Base-by-base conservation (phyloP, 2,329 filamentous ascomycete species). In the Fusarium domesticum region DNA sequence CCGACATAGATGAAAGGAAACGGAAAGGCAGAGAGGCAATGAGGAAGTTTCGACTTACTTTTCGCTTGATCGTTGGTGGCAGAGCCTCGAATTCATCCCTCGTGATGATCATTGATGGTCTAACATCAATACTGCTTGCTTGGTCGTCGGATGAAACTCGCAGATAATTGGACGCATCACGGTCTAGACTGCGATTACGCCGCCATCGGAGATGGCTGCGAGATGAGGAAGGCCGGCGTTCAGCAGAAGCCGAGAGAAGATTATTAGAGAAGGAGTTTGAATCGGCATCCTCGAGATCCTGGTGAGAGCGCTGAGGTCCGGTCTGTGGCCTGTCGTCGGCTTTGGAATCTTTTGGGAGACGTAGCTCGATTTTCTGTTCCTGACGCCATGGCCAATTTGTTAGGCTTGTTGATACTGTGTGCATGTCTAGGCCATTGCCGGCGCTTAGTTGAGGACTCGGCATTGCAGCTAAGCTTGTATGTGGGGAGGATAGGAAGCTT, bases 21-120 rank as follows among this genome's bases (percentile, higher is more conserved):
- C 32, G 25, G 35, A n/a, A 30, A 19, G 34, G 32, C 4, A 10
- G 3, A 28, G 23, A 28, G 31, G 6, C 23, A 33, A 42, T n/a
- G 18, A 43, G 37, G 33, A 17, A 19, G 11, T n/a, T 17, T 11
- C 15, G 43, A 69, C 76, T 70, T 66, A 81, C 78, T 69, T 81
- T 81, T 64, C 77, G 70, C 57, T 75, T 70, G 41, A 81, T 70
- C 14, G 76, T 75, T 18, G 73, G 74, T 16, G 78, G 78, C 10
- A 81, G 65, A 32, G 72, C 70, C 51, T 78, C 73, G 47, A 78
- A 78, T 40, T 70, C 67, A 23, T 66, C 59, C 47, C 54, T 67
- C 2, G 69, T 69, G 51, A 69, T 66, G 17, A 48, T 51, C 37
- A 50, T 54, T 20, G 62, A 59, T 37, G 59, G 50, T n/a, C 46